Percentiles rank a stretch among this genome's conserved stretches.
Conservation (phyloP, 805 yeast species). For the Starmerella powellii region DNA sequence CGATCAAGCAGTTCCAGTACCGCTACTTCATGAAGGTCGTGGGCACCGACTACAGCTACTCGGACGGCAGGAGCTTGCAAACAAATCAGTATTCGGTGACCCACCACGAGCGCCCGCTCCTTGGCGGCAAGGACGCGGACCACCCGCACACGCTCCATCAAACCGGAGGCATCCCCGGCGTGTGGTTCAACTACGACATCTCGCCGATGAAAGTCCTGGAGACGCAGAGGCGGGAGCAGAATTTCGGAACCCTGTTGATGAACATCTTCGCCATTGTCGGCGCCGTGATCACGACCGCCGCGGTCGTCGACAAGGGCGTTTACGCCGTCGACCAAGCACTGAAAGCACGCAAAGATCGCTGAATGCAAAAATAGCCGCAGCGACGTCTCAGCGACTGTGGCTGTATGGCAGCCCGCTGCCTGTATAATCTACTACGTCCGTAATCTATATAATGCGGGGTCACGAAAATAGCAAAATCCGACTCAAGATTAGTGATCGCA, state of each 20-base stretch:
- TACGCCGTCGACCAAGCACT: conserved; percentile 73
- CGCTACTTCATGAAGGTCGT: conserved; percentile 82
- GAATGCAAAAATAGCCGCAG: too few relatives aligned
- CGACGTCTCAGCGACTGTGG: too few relatives aligned
- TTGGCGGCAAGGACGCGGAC: conserved; percentile 82
- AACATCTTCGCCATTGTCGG: conserved; percentile 72
- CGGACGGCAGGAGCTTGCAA: conserved; percentile 44
- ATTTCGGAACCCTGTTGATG: conserved; percentile 27
- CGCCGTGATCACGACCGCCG: conserved; percentile 86
- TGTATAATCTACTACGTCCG: too few relatives aligned
- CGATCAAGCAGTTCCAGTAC: conserved; percentile 48
- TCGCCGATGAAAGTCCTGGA: conserved; percentile 87
- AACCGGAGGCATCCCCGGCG: conserved; percentile 83
- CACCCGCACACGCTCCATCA: conserved; percentile 66
- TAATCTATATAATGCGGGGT: too few relatives aligned
- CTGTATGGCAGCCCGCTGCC: too few relatives aligned
- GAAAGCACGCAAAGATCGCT: conserved; percentile 20
- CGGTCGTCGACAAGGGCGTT: conserved; percentile 73
- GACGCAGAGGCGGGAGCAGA: conserved; percentile 42
- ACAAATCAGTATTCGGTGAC: conserved; percentile 89
- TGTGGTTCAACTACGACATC: conserved; percentile 78
- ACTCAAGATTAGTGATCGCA: too few relatives aligned
- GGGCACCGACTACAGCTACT: conserved; percentile 68
- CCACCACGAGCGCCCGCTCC: conserved; percentile 70
- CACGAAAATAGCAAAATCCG: too few relatives aligned